Percentiles rank a stretch among this genome's conserved stretches.
Conservation (phyloP, 176 grass and related monocot genomes). For the Musa itinerans region DNA sequence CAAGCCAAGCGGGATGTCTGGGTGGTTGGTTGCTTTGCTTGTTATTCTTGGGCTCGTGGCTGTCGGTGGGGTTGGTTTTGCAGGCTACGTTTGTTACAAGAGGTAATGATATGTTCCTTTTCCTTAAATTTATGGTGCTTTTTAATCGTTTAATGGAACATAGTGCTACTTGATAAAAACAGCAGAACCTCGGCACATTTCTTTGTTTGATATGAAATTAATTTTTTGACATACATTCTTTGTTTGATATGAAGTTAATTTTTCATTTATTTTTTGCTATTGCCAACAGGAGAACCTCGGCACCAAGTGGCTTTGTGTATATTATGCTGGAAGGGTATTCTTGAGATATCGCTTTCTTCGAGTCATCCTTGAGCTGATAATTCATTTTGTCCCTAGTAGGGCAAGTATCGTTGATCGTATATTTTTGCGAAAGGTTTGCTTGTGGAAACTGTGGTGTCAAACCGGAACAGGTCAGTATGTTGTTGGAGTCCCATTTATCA, state of each 20-base stretch:
- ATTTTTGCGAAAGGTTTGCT: background rate
- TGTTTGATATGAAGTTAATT: constrained; percentile 1
- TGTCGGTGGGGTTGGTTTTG: constrained; percentile 42
- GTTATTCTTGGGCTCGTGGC: constrained; percentile 43
- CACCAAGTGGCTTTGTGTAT: constrained; percentile 59
- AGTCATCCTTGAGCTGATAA: background rate
- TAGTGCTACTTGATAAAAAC: background rate
- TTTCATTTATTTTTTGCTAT: background rate
- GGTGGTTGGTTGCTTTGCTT: constrained; percentile 60
- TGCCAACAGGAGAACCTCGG: constrained; percentile 43
- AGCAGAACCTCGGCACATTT: background rate
- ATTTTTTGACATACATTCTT: constrained; percentile 11
- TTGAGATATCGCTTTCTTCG: constrained; percentile 14
- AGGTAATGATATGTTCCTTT: constrained; percentile 25
- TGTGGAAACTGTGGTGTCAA: background rate
- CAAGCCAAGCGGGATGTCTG: constrained; percentile 38
- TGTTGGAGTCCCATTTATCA: background rate
- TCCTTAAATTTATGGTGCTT: background rate
- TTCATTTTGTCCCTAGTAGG: background rate
- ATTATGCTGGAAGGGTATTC: constrained; percentile 79
- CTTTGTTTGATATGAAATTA: too few relatives aligned
- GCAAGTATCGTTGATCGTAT: background rate
- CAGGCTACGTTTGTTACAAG: constrained; percentile 43
- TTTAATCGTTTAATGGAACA: background rate
- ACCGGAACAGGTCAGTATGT: background rate